These are phyloP conservation scores for Lichenothelia convexa DNA, from an alignment of 495 filamentous ascomycete genomes.

Conservation along the genomic window DNA sequence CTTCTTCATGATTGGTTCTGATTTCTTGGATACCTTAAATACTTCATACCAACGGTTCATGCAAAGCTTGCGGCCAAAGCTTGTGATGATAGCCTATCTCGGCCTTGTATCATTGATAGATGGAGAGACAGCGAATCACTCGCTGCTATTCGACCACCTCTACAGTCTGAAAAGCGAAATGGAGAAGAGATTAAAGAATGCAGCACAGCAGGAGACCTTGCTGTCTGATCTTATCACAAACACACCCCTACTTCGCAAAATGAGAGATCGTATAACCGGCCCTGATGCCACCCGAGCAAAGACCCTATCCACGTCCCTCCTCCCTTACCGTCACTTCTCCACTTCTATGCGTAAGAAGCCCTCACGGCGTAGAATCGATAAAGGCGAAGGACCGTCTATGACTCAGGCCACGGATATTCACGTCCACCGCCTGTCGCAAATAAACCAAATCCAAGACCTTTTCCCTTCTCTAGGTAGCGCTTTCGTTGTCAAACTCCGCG, in stretches of 20 bases:
- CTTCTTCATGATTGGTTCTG: slow-evolving; percentile 66
- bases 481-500: slow-evolving; percentile 62
- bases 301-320: slow-evolving; percentile 37
- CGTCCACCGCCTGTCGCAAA: slow-evolving; percentile 62
- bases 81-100: slow-evolving; percentile 55
- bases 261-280: slow-evolving; percentile 15
- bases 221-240: slow-evolving; percentile 44
- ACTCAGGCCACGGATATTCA: slow-evolving; percentile 37
- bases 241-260: slow-evolving; percentile 30
- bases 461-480: slow-evolving; percentile 78
- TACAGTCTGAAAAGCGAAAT: slow-evolving; percentile 58
- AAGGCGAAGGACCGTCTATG: slow-evolving; percentile 45
- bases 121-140: slow-evolving; percentile 44
- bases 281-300: slow-evolving; percentile 31
- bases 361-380: slow-evolving; percentile 29
- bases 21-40: slow-evolving; percentile 61
- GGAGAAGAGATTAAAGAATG: slow-evolving; percentile 17
- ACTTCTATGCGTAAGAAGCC: slow-evolving; percentile 31
- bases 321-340: slow-evolving; percentile 30
- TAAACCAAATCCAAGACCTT: slow-evolving; percentile 77
- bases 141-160: slow-evolving; percentile 59
- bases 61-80: slow-evolving; percentile 35
- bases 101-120: slow-evolving; percentile 50
- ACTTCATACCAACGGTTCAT: slow-evolving; percentile 44
- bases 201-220: slow-evolving; percentile 30